Evolutionary conservation across 1,284 basidiomycete species (phyloP).

Genomic region (Puccinia novopanici): DNA sequence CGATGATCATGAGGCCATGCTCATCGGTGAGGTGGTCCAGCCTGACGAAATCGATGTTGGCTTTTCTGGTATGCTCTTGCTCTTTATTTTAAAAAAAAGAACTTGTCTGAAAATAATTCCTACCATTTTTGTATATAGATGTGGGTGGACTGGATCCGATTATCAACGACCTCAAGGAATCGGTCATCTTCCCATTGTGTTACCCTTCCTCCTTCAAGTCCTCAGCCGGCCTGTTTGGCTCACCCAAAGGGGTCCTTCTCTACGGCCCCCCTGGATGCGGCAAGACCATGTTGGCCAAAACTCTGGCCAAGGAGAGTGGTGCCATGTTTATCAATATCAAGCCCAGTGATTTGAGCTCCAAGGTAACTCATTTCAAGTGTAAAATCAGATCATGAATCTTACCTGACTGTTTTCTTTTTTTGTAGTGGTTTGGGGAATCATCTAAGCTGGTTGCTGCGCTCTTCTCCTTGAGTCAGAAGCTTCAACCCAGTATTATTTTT

Average conservation of each 20-base stretch:
- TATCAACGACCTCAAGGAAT: constrained; percentile 85
- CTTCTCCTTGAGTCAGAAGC: constrained; percentile 73
- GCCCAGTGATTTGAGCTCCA: constrained; percentile 63
- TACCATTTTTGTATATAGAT: constrained; percentile 18
- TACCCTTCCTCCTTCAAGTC: constrained; percentile 82
- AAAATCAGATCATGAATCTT: neutral
- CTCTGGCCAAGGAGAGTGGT: constrained; percentile 84
- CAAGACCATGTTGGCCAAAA: constrained; percentile 64
- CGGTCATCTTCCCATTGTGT: constrained; percentile 91
- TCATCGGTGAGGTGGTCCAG: constrained; percentile 45
- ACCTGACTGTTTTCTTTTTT: constrained; percentile 59
- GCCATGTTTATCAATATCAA: constrained; percentile 76
- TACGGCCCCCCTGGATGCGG: constrained; percentile 69
- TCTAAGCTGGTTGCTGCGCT: constrained; percentile 88
- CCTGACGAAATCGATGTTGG: constrained; percentile 50
- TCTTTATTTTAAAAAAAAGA: no score
- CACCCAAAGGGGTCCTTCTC: constrained; percentile 64
- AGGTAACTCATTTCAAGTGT: constrained; percentile 54
- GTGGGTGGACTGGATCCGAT: constrained; percentile 96
- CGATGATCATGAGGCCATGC: constrained; percentile 47
- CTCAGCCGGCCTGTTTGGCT: constrained; percentile 67
- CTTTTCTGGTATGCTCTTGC: constrained; percentile 31
- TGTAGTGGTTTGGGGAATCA: constrained; percentile 98
- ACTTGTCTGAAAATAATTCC: no score
- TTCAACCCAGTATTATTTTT: constrained; percentile 76